Evolutionary conservation across 306 rosid species (phyloP).

Genomic region (Amphicarpaea edgeworthii): DNA sequence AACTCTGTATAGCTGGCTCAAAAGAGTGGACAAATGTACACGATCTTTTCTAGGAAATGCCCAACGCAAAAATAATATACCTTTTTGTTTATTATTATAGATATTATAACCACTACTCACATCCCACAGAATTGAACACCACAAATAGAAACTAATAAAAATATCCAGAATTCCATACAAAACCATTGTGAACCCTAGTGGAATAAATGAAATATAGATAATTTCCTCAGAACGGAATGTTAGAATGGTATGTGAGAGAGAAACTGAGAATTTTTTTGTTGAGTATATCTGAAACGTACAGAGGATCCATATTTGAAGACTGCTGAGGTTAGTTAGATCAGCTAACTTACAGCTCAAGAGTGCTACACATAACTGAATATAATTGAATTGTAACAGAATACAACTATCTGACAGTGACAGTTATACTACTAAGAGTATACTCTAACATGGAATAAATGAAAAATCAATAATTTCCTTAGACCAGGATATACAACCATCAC

Average conservation of each 20-base stretch:
- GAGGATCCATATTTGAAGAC: not conserved
- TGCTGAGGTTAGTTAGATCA: not conserved
- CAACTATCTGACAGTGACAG: not conserved
- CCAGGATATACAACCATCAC: not conserved
- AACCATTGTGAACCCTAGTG: not conserved
- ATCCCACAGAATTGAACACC: not conserved
- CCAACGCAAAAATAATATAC: not conserved
- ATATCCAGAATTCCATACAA: not conserved
- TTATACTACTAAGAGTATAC: not conserved
- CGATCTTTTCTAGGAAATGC: not conserved
- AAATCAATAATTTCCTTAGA: not conserved
- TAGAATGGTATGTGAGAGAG: not conserved
- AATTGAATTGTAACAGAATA: not conserved
- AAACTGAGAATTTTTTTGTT: not conserved
- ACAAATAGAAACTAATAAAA: not conserved
- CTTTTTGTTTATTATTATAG: not conserved
- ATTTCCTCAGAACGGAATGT: not conserved
- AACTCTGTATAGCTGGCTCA: slow-evolving; percentile 27
- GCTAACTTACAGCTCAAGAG: not conserved
- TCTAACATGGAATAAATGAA: not conserved
- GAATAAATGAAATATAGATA: not conserved
- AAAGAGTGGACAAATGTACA: not conserved
- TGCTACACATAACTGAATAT: not conserved
- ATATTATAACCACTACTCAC: not conserved
- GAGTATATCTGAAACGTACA: not conserved